phyloP scores from a whole-genome alignment of 2,329 filamentous ascomycete species.

The Clonostachys rosea region DNA sequence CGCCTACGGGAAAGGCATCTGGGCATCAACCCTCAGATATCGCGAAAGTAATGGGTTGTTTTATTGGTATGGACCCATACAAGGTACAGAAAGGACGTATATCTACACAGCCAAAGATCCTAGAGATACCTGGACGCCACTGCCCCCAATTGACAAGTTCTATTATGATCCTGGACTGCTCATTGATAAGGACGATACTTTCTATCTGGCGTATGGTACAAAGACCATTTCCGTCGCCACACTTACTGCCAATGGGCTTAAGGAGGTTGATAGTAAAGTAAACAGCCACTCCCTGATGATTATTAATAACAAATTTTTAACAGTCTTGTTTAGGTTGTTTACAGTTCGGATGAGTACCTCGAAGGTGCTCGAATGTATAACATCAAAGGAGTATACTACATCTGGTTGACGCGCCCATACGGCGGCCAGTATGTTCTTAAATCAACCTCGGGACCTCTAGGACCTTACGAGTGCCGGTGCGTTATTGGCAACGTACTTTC shows the following conservation, averaged over 20 bases:
- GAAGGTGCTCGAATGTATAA: conserved; percentile 53
- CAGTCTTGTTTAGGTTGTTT: conserved; percentile 26
- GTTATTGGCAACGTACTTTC: conserved; percentile 1
- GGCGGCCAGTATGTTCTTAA: conserved; percentile 39
- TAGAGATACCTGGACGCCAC: conserved; percentile 1
- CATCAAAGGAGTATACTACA: conserved; percentile 48
- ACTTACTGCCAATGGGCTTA: conserved; percentile 38
- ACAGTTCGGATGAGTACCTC: conserved; percentile 23
- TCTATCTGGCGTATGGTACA: conserved; percentile 51
- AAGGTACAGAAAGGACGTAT: conserved; percentile 4
- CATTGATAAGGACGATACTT: conserved; percentile 51
- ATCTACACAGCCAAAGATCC: conserved; percentile 5
- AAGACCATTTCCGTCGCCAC: conserved; percentile 42
- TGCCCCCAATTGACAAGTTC: conserved; percentile 3
- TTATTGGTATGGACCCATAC: conserved; percentile 8
- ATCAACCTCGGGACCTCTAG: conserved; percentile 35
- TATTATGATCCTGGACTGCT: conserved; percentile 48
- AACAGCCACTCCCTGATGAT: neutral
- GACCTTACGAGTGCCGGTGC: conserved; percentile 35
- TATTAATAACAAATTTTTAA: too few relatives aligned
- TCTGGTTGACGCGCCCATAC: conserved; percentile 40
- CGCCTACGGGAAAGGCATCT: conserved; percentile 48
- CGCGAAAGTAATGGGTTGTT: conserved; percentile 3
- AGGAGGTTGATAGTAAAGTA: conserved; percentile 32
- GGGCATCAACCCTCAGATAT: conserved; percentile 39